Evolutionary conservation across 176 grass and related monocot genomes (phyloP).

Genomic region (Urochloa ruziziensis): DNA sequence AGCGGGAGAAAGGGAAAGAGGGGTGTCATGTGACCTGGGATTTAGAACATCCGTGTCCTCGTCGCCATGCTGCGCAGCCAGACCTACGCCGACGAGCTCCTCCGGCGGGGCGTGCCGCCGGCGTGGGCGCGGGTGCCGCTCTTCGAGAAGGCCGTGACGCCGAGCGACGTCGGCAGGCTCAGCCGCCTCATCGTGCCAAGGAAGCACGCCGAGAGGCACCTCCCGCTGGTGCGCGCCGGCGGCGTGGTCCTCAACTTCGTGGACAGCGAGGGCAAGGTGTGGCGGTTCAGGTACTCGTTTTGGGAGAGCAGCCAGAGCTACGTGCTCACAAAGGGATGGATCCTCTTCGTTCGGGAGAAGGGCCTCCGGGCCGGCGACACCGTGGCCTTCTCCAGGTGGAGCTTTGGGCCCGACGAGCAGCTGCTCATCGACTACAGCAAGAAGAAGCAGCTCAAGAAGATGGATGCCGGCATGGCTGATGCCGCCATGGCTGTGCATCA

Average conservation of each 20-base stretch:
- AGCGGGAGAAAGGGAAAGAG: no score
- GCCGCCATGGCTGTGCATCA: not conserved
- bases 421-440: no score
- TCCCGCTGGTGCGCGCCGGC: not conserved
- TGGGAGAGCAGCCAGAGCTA: slow-evolving; percentile 99
- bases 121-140: not conserved
- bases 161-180: not conserved
- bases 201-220: not conserved
- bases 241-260: slow-evolving; percentile 81
- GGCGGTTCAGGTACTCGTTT: slow-evolving; percentile 81
- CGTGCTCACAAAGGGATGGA: slow-evolving; percentile 95
- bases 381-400: not conserved
- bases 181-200: not conserved
- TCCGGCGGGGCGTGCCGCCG: not conserved
- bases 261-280: slow-evolving; percentile 74
- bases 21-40: no score
- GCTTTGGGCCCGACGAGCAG: no score
- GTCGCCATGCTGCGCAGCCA: not conserved
- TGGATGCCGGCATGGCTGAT: no score
- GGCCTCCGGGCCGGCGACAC: slow-evolving; percentile 69
- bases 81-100: not conserved
- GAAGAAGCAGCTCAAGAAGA: not conserved
- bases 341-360: slow-evolving; percentile 91
- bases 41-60: no score
- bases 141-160: not conserved